phyloP scores from a whole-genome alignment of 139 green algal species.

The Coelastrella sp. region DNA sequence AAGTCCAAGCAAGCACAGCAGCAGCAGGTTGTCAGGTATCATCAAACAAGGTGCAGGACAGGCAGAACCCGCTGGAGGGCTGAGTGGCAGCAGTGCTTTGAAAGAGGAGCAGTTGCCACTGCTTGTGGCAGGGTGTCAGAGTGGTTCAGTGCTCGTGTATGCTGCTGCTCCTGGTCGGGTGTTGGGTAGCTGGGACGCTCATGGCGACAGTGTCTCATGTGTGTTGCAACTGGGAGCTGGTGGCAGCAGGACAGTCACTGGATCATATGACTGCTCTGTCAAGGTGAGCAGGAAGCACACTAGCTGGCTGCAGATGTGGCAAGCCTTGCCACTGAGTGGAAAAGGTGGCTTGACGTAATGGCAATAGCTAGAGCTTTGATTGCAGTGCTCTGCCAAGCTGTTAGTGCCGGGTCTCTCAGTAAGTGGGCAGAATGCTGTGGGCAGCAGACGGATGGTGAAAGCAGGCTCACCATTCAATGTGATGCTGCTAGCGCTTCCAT shows the following conservation, averaged over 20 bases:
- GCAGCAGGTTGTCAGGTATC: slow-evolving; percentile 6
- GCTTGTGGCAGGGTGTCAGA: slow-evolving; percentile 70
- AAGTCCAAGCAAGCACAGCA: slow-evolving; percentile 25
- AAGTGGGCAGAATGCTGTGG: not conserved
- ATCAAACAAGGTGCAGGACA: no score
- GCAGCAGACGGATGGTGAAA: not conserved
- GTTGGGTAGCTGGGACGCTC: slow-evolving; percentile 70
- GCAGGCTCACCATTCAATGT: not conserved
- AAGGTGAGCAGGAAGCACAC: no score
- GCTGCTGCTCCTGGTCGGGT: slow-evolving; percentile 56
- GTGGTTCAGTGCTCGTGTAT: slow-evolving; percentile 66
- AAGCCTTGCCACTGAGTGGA: no score
- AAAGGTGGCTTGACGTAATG: no score
- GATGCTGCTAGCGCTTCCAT: not conserved
- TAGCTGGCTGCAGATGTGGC: no score
- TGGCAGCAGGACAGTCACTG: slow-evolving; percentile 56
- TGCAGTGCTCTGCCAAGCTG: no score
- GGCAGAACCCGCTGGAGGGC: no score
- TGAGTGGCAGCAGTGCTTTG: not conserved
- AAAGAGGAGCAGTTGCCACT: slow-evolving; percentile 51
- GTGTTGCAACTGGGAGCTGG: slow-evolving; percentile 48
- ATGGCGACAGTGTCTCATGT: slow-evolving; percentile 80
- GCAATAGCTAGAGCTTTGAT: no score
- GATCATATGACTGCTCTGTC: slow-evolving; percentile 77
- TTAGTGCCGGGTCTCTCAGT: no score